Evolutionary conservation across 257 asterid genomes (phyloP), one percentile per base, ranked within the genome.

Genomic region (Buddleja alternifolia): DNA sequence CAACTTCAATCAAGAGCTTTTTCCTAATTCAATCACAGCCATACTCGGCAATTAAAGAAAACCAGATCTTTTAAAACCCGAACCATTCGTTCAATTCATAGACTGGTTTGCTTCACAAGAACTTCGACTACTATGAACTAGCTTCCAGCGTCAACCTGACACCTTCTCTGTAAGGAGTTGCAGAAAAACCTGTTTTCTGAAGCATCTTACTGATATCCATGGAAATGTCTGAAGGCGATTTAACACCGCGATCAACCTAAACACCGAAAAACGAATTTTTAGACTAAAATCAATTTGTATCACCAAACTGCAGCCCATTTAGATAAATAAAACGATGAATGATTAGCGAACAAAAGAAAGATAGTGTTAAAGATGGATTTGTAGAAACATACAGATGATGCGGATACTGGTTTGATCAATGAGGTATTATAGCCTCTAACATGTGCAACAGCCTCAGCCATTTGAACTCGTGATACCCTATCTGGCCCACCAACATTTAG

Each of bases 191-290:
- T 15, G 82, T 84, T 8, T 72, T 77, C 78, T 83, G 90, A 74
- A 84, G 74, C 71, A 90, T 83, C 83, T 84, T 90, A 36, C 62
- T 80, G 62, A 84, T 87, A 69, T 90, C 86, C 99, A 90, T 90
- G 78, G 99, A 93, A 71, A 90, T 93, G 65, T 93, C 99, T 6
- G 85, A 63, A 14, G 99, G 99, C 45, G 95, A 93, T 71, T 79
- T 90, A 20, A 93, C 96, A 5, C 99, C 97, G 20, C 99, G 96
- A 76, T 93, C 92, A 50, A 93, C 88, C 97, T 93, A 69, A 42
- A 68, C 37, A 78, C 73, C 8, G 8, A 37, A 68, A 63, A 46
- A 20, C 37, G 25, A n/a, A 74, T 66, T 17, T 61, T 61, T 19
- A 60, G 54, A 15, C 11, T 6, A 19, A 20, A 52, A 21, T 42